Percentiles rank a stretch among this genome's conserved stretches.
Evolutionary conservation across 169 alveolate genomes (phyloP).

Genomic region (Theileria equi): DNA sequence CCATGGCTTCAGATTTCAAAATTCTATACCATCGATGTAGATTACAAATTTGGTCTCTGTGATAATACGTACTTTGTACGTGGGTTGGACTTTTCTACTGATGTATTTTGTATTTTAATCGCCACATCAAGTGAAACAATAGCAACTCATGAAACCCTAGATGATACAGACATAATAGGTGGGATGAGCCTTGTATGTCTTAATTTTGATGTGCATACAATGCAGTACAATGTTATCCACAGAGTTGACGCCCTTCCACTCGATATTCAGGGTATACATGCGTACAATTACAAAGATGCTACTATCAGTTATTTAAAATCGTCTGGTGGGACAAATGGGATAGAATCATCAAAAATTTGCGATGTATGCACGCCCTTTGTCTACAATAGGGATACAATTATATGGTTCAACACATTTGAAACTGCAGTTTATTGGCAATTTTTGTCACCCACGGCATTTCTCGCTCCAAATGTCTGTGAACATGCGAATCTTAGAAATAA

Average conservation of each 20-base stretch:
- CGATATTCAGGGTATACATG: constrained; percentile 12
- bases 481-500: background rate
- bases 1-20: constrained; percentile 23
- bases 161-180: constrained; percentile 9
- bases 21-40: constrained; percentile 1
- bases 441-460: constrained; percentile 22
- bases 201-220: background rate
- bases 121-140: constrained; percentile 29
- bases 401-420: constrained; percentile 21
- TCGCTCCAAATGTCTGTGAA: constrained; percentile 1
- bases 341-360: no score
- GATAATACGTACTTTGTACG: constrained; percentile 28
- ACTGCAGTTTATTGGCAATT: constrained; percentile 38
- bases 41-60: constrained; percentile 25
- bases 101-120: constrained; percentile 1
- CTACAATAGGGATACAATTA: constrained; percentile 17
- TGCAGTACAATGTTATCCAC: constrained; percentile 8
- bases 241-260: constrained; percentile 40
- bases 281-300: constrained; percentile 9
- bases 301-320: no score
- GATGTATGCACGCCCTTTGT: no score
- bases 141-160: constrained; percentile 1
- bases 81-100: background rate
- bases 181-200: constrained; percentile 34
- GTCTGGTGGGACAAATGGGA: no score